Conservation (phyloP, 805 yeast species). For the Helenozyma baotianmanensis region DNA sequence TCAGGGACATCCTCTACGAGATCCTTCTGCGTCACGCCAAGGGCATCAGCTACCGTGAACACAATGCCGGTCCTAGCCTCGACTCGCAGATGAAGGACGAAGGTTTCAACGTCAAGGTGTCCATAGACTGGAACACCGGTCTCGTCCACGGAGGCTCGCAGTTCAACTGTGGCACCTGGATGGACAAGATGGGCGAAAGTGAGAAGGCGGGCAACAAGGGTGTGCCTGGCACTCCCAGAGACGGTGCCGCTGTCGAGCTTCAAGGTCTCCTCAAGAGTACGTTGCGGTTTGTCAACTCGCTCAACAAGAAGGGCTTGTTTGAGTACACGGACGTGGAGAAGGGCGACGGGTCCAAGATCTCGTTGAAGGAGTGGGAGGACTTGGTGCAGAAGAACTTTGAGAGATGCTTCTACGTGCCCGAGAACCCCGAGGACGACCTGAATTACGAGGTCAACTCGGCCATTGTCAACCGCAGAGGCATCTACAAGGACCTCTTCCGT, state of each 20-base stretch:
- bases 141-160: slow-evolving; percentile 88
- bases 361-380: slow-evolving; percentile 68
- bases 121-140: slow-evolving; percentile 88
- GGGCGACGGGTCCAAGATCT: slow-evolving; percentile 52
- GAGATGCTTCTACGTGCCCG: slow-evolving; percentile 71
- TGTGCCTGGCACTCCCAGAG: slow-evolving; percentile 96
- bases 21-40: slow-evolving; percentile 82
- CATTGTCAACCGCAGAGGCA: slow-evolving; percentile 84
- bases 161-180: slow-evolving; percentile 97
- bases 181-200: slow-evolving; percentile 99
- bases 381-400: slow-evolving; percentile 73
- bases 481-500: slow-evolving; percentile 80
- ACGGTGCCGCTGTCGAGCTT: slow-evolving; percentile 93
- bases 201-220: slow-evolving; percentile 78
- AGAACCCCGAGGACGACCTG: slow-evolving; percentile 54
- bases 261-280: slow-evolving; percentile 84
- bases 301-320: slow-evolving; percentile 53
- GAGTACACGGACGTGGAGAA: slow-evolving; percentile 52
- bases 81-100: slow-evolving; percentile 91
- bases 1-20: slow-evolving; percentile 78
- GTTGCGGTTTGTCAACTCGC: slow-evolving; percentile 68
- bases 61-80: slow-evolving; percentile 85
- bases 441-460: slow-evolving; percentile 56
- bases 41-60: slow-evolving; percentile 86
- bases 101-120: slow-evolving; percentile 81